Evolutionary conservation across 805 yeast species (phyloP), one percentile per base, ranked within the genome.

Genomic region (Ogataea sp.): DNA sequence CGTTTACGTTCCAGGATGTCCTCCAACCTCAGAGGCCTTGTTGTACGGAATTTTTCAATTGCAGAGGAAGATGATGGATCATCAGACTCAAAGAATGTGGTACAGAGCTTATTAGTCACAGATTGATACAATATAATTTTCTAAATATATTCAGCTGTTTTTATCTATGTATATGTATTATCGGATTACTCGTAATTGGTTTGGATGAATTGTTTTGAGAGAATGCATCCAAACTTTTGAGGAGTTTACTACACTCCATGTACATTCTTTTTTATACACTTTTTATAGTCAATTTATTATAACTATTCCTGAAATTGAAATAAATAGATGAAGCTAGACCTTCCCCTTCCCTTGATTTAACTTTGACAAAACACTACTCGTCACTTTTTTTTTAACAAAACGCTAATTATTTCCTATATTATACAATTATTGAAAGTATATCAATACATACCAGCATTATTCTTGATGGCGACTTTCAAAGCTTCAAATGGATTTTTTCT

Each of bases 1-100:
- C 60, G 82, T 85, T 31, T 85, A 86, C 56, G 95, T 85, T 39
- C 95, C 95, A 16, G 95, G 95, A 9, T 85, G 95, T 64, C 95
- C 95, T 21, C 95, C 95, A 28, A 83, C 94, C 20, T 74, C 89
- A 39, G 95, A 85, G 66, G 95, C 95, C 2, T 78, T 85, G 62
- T 75, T 85, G 88, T 85, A 85, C 59, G 95, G 95, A 43, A 81
- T 85, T 26, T 82, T 85, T 72, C 89, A 83, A 66, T 70, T 85
- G 51, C 95, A 86, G 64, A 83, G 83, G 78, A 86, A 85, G 73
- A 85, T 85, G 88, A 76, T 85, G 74, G 74, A 75, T 58, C 80
- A 83, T 46, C 79, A 81, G 61, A 75, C 81, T 50, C 83, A 89
- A 43, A 72, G 95, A 62, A 72, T 86, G 72, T 84, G 94, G 95